Conservation (phyloP, 73 alveolate genomes). For the Paramecium sexaurelia region DNA sequence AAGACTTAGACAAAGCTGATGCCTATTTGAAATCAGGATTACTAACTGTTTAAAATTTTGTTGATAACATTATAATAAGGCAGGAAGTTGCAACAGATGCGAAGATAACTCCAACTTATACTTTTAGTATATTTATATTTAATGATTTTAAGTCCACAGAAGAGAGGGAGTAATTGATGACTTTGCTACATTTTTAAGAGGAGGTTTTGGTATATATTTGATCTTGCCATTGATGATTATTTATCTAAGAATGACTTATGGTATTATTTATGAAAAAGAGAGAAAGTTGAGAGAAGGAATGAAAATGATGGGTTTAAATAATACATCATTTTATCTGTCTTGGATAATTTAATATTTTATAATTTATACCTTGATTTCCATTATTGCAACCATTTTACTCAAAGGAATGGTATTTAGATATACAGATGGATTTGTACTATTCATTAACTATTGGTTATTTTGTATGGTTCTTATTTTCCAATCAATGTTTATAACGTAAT, state of each 20-base stretch:
- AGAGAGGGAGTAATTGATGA: constrained; percentile 63
- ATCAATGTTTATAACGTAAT: constrained; percentile 71
- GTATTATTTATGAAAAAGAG: constrained; percentile 85
- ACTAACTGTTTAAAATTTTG: constrained; percentile 25
- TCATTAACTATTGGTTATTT: constrained; percentile 78
- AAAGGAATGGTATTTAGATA: constrained; percentile 70
- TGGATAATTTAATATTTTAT: constrained; percentile 87
- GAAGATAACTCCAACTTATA: background rate
- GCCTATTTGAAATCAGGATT: background rate
- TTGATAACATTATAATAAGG: constrained; percentile 50
- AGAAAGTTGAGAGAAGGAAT: constrained; percentile 95
- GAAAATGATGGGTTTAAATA: constrained; percentile 98
- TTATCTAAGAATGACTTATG: constrained; percentile 70
- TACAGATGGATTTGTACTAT: constrained; percentile 78
- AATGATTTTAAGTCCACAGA: background rate
- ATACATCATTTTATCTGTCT: constrained; percentile 89
- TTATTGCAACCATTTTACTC: constrained; percentile 76
- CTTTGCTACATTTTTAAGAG: constrained; percentile 36
- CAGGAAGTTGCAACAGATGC: background rate
- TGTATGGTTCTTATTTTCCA: constrained; percentile 78
- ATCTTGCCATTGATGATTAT: constrained; percentile 60
- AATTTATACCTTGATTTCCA: constrained; percentile 80
- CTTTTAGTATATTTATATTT: background rate
- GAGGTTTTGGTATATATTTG: constrained; percentile 54
- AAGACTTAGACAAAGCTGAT: background rate